A percentile compares a stretch with the other conserved stretches of the same genome.
Evolutionary conservation across 257 asterid genomes (phyloP).

Genomic region (Avicennia marina): DNA sequence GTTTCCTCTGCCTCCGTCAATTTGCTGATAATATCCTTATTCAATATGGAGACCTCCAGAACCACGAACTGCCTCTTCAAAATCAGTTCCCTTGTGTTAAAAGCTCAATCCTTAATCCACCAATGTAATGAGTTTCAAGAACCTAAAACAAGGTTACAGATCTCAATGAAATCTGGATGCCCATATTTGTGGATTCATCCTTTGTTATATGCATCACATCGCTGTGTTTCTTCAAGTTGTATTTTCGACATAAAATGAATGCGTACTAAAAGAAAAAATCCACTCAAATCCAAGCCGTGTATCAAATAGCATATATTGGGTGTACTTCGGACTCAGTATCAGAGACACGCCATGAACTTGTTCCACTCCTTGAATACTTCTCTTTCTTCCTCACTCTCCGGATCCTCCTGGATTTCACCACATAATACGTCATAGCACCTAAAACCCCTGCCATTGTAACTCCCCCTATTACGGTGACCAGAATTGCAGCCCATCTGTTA

Average conservation of each 20-base stretch:
- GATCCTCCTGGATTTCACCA: conserved; percentile 47
- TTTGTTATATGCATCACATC: neutral
- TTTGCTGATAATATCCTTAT: neutral
- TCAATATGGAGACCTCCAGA: neutral
- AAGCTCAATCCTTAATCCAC: neutral
- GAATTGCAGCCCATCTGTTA: conserved; percentile 57
- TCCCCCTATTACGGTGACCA: conserved; percentile 51
- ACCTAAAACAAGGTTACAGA: neutral
- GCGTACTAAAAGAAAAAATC: neutral
- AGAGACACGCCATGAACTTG: conserved; percentile 24
- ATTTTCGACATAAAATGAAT: too few species aligned
- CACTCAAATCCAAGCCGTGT: neutral
- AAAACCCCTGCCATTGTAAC: conserved; percentile 59
- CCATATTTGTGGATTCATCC: neutral
- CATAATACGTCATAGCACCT: conserved; percentile 61
- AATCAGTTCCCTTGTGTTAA: neutral
- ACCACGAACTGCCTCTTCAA: neutral
- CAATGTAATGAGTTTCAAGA: neutral
- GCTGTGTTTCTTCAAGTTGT: neutral
- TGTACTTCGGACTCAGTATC: conserved; percentile 50
- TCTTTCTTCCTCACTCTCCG: conserved; percentile 50
- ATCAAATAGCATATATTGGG: conserved; percentile 65
- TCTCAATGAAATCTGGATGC: neutral
- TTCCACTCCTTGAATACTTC: conserved; percentile 35
- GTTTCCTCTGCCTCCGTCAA: neutral